Percentiles rank a stretch among this genome's conserved stretches.
phyloP scores from a whole-genome alignment of 345 rosid genomes.

The Heritiera littoralis region DNA sequence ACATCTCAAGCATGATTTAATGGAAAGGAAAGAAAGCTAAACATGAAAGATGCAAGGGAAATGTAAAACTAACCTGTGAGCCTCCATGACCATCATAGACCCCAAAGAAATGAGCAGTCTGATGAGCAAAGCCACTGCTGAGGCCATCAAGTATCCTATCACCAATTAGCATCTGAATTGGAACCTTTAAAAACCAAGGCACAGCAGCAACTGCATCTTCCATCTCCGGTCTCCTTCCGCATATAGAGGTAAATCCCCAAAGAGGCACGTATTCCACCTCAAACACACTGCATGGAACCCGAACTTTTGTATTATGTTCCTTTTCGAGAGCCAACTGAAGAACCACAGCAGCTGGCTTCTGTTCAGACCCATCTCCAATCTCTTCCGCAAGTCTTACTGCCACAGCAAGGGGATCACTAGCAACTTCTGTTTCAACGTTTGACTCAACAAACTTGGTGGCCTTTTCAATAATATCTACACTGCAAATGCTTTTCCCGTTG shows the following conservation, averaged over 20 bases:
- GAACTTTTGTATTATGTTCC: conserved; percentile 30
- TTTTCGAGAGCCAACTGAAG: conserved; percentile 45
- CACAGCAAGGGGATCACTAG: conserved; percentile 40
- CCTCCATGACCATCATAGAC: conserved; percentile 99
- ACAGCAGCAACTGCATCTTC: conserved; percentile 80
- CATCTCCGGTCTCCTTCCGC: conserved; percentile 97
- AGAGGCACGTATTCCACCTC: conserved; percentile 86
- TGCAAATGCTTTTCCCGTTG: conserved; percentile 38
- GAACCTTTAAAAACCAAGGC: conserved; percentile 64
- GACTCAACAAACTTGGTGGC: conserved; percentile 38
- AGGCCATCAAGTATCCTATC: conserved; percentile 60
- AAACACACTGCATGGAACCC: conserved; percentile 66
- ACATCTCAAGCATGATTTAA: neutral
- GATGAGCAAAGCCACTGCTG: conserved; percentile 50
- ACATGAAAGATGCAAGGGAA: neutral
- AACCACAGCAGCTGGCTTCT: conserved; percentile 41
- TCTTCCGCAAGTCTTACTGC: conserved; percentile 48
- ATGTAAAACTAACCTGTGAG: conserved; percentile 51
- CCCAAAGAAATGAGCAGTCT: conserved; percentile 83
- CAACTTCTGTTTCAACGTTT: conserved; percentile 32
- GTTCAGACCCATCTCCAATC: conserved; percentile 35
- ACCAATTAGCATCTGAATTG: conserved; percentile 75
- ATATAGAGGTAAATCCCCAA: conserved; percentile 80
- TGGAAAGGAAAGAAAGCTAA: neutral
- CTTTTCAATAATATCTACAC: conserved; percentile 46